Evolutionary conservation across 2,329 filamentous ascomycete species (phyloP), one percentile per base, ranked within the genome.

Genomic region (Claviceps fusiformis): DNA sequence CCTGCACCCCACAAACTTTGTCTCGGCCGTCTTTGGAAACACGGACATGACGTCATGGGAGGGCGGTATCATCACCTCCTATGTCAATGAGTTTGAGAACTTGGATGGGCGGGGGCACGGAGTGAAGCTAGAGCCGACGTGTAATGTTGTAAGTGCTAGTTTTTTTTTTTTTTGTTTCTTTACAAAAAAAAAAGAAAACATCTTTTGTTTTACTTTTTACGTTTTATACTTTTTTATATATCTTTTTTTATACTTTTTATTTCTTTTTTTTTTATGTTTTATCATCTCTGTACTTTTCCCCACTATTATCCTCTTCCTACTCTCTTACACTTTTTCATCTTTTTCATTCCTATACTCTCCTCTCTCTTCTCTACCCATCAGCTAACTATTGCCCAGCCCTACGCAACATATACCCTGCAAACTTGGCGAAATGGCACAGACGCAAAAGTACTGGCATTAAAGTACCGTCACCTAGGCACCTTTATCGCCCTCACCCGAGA

Each of bases 61-160:
- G 67, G 76, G 89, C 17, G 79, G 83, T 2, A 91, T 91, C 61
- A 80, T 96, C 56, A 96, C 91, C 0, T 80, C 82, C 4, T 83
- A 91, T 19, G 85, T 88, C 59, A 81, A 77, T 47, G 82, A 87
- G 54, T 89, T 91, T 61, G 87, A 95, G 60, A 86, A 96, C 61
- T 75, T 91, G 0, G 89, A 95, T 66, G 80, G 81, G 6, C 75
- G 83, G 46, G 89, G 89, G 56, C 89, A 96, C 62, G 92, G 92
- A 44, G 77, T 78, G 51, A 95, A 95, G 68, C 74, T 96, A 33
- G 90, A 96, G 73, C 76, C 83, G 10, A 81, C 81, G 1, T 80
- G 79, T 62, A 91, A 93, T 86, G 61, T 82, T 55, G 77, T 79
- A 64, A 63, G 75, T 65, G 39, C 15, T 33, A 8, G 8, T 33